A percentile compares a stretch with the other conserved stretches of the same genome.
Evolutionary conservation across 495 filamentous ascomycete genomes (phyloP).

Genomic region (Aspergillus avenaceus): DNA sequence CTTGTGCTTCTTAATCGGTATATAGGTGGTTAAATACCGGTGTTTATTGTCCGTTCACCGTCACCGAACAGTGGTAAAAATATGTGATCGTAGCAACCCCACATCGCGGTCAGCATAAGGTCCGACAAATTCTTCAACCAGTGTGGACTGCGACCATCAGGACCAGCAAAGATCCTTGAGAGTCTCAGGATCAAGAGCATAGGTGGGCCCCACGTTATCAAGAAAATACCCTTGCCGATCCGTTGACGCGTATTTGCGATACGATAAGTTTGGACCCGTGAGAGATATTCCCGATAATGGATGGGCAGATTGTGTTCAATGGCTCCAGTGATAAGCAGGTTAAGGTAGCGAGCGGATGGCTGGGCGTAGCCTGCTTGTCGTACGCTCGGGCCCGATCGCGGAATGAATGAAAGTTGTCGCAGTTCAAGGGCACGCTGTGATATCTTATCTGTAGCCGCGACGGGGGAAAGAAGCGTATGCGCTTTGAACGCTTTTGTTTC

Average conservation of each 20-base stretch:
- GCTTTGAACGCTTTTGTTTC: constrained; percentile 44
- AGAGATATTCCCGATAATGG: constrained; percentile 69
- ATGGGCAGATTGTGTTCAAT: constrained; percentile 69
- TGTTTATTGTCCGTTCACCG: constrained; percentile 68
- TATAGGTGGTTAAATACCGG: not conserved
- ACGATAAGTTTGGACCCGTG: constrained; percentile 60
- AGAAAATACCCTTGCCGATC: constrained; percentile 59
- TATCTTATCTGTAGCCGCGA: constrained; percentile 10
- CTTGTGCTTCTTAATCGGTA: no score
- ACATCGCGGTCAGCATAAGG: constrained; percentile 52
- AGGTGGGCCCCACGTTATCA: constrained; percentile 56
- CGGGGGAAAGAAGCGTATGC: constrained; percentile 58
- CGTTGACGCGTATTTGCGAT: constrained; percentile 62
- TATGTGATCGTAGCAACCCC: constrained; percentile 69
- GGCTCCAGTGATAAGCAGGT: constrained; percentile 71
- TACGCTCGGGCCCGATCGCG: constrained; percentile 4
- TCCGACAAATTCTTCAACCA: constrained; percentile 57
- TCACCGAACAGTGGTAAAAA: constrained; percentile 74
- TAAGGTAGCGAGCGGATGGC: constrained; percentile 76
- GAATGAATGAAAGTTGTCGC: constrained; percentile 4
- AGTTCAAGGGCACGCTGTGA: not conserved
- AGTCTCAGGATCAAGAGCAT: constrained; percentile 47
- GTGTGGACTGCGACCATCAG: constrained; percentile 58
- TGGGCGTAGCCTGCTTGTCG: constrained; percentile 71
- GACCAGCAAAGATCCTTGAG: constrained; percentile 47